A percentile compares a stretch with the other conserved stretches of the same genome.
Conservation (phyloP, 441 rosid genomes). For the Eutrema salsugineum region DNA sequence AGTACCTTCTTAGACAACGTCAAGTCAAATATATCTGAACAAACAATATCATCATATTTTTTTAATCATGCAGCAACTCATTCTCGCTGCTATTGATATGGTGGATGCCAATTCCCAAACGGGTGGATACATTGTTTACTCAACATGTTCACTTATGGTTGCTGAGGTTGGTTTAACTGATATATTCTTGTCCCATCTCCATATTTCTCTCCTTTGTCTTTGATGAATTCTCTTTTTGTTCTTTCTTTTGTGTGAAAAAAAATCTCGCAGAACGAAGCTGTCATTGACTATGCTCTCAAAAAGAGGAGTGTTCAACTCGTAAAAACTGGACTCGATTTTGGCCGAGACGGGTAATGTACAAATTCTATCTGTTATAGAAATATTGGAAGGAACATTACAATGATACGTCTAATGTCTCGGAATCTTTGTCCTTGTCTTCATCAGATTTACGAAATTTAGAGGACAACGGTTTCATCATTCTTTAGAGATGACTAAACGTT, state of each 20-base stretch:
- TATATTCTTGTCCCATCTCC: conserved; percentile 41
- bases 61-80: conserved; percentile 52
- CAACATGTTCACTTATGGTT: conserved; percentile 92
- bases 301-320: conserved; percentile 89
- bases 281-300: conserved; percentile 82
- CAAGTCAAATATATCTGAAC: neutral
- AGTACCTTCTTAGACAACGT: neutral
- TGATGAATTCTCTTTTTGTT: neutral
- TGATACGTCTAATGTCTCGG: neutral
- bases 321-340: conserved; percentile 88
- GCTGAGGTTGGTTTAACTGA: conserved; percentile 65
- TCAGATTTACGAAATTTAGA: conserved; percentile 68
- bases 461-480: conserved; percentile 82
- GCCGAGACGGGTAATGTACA: conserved; percentile 67
- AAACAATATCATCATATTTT: neutral
- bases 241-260: neutral
- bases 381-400: neutral
- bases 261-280: conserved; percentile 80
- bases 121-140: conserved; percentile 92
- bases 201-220: neutral
- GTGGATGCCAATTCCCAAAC: conserved; percentile 86
- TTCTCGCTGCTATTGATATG: conserved; percentile 94
- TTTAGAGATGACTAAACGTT: conserved; percentile 76
- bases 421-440: conserved; percentile 9
- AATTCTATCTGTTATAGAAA: neutral